phyloP scores from a whole-genome alignment of 1,139 yeast species.

The Diutina rugosa region DNA sequence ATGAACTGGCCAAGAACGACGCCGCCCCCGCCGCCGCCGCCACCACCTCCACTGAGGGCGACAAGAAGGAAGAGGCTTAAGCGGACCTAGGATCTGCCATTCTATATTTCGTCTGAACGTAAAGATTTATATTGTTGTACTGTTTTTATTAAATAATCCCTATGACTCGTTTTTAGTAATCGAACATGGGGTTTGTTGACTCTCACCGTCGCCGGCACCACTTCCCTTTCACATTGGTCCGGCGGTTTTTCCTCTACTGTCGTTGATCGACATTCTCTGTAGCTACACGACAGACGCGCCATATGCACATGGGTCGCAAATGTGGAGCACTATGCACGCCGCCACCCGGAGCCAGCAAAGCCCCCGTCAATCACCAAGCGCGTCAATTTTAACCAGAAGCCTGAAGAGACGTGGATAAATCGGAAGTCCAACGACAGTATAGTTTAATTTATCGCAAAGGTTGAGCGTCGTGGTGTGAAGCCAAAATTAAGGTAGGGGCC shows the following conservation, averaged over 20 bases:
- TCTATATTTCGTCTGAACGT: neutral
- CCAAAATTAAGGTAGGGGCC: neutral
- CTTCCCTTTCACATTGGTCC: neutral
- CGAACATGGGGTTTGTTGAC: neutral
- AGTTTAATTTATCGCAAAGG: neutral
- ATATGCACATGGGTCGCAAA: neutral
- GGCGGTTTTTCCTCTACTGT: neutral
- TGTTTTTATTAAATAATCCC: conserved; percentile 1
- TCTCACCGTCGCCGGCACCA: neutral
- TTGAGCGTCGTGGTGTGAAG: neutral
- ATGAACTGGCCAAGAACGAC: neutral
- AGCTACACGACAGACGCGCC: neutral
- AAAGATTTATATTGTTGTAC: neutral
- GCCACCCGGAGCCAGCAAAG: neutral
- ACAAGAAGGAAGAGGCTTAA: conserved; percentile 2
- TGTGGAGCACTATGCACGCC: neutral
- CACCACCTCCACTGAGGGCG: neutral
- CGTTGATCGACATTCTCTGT: neutral
- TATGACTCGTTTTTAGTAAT: neutral
- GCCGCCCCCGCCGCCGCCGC: neutral
- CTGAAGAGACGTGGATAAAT: neutral
- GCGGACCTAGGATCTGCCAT: neutral
- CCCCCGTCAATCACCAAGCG: neutral
- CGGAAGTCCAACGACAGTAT: too few species aligned
- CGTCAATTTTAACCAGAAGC: neutral